phyloP scores from a whole-genome alignment of 2,329 filamentous ascomycete genomes.

The Chrysosporium keratinophilum region DNA sequence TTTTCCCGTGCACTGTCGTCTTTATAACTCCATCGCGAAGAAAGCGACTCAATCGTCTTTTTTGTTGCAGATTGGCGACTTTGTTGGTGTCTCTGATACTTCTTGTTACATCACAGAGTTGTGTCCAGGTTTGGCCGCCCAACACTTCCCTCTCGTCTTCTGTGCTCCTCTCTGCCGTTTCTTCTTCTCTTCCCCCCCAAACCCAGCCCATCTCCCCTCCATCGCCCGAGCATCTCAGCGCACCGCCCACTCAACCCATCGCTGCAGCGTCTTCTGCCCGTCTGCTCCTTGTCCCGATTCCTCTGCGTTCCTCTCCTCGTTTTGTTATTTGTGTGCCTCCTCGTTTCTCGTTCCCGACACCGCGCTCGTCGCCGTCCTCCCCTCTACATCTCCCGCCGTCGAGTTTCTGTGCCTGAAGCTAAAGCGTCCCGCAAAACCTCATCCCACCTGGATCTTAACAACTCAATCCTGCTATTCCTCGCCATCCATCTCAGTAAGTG shows the following conservation, averaged over 20 bases:
- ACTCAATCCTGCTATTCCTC: not conserved
- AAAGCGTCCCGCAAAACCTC: not conserved
- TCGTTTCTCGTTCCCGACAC: slow-evolving; percentile 10
- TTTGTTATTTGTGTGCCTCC: not conserved
- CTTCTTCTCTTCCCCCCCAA: not conserved
- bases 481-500: not conserved
- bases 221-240: not conserved
- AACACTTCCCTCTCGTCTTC: not conserved
- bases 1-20: too few species aligned
- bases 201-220: slow-evolving; percentile 5
- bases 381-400: slow-evolving; percentile 11
- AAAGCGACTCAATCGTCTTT: not conserved
- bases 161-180: not conserved
- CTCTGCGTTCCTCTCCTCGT: not conserved
- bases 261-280: not conserved
- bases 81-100: slow-evolving; percentile 3
- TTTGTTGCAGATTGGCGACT: not conserved
- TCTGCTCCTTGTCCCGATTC: not conserved
- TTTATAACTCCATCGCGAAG: too few species aligned
- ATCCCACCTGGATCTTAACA: slow-evolving; percentile 6
- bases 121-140: slow-evolving; percentile 2
- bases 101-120: slow-evolving; percentile 9
- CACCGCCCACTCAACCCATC: not conserved
- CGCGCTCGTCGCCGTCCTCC: slow-evolving; percentile 7
- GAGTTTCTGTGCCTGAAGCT: not conserved